A percentile compares a stretch with the other conserved stretches of the same genome.
These are phyloP conservation scores for Moniliella sp. DNA, from an alignment of 1,284 basidiomycete species.

Conservation along the genomic window DNA sequence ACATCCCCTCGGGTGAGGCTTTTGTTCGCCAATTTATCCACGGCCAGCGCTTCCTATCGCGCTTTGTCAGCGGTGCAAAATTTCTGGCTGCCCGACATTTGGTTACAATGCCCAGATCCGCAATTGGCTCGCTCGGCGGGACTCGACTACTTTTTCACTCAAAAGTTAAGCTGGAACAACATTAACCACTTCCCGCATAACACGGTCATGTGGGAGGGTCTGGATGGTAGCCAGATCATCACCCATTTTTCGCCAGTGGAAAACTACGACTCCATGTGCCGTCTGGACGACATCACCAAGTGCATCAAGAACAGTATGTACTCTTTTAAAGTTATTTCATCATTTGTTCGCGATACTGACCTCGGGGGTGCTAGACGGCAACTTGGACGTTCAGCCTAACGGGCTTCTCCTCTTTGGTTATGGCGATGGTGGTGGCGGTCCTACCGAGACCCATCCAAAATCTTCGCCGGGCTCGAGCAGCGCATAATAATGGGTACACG, in stretches of 20 bases:
- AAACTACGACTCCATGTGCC: constrained; percentile 22
- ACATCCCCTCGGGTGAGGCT: constrained; percentile 23
- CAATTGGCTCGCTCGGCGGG: constrained; percentile 49
- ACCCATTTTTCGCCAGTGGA: constrained; percentile 27
- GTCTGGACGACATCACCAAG: constrained; percentile 18
- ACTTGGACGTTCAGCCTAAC: constrained; percentile 19
- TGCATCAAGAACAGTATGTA: constrained; percentile 23
- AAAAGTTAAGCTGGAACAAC: constrained; percentile 44
- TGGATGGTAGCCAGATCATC: constrained; percentile 65
- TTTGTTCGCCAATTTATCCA: constrained; percentile 52
- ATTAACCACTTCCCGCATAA: constrained; percentile 74
- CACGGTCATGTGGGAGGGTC: constrained; percentile 91
- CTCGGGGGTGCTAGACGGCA: no score
- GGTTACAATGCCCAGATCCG: constrained; percentile 79
- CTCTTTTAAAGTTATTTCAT: no score
- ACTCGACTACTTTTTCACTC: constrained; percentile 90
- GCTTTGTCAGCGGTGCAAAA: constrained; percentile 46
- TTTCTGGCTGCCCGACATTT: constrained; percentile 41
- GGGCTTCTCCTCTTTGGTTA: constrained; percentile 22
- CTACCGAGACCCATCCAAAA: constrained; percentile 31
- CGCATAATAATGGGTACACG: constrained; percentile 31
- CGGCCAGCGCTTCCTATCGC: constrained; percentile 67
- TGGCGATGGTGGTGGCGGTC: constrained; percentile 26
- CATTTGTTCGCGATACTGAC: no score
- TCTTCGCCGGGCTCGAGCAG: constrained; percentile 65